phyloP scores from a whole-genome alignment of 495 filamentous ascomycete genomes.

The Viridothelium virens region DNA sequence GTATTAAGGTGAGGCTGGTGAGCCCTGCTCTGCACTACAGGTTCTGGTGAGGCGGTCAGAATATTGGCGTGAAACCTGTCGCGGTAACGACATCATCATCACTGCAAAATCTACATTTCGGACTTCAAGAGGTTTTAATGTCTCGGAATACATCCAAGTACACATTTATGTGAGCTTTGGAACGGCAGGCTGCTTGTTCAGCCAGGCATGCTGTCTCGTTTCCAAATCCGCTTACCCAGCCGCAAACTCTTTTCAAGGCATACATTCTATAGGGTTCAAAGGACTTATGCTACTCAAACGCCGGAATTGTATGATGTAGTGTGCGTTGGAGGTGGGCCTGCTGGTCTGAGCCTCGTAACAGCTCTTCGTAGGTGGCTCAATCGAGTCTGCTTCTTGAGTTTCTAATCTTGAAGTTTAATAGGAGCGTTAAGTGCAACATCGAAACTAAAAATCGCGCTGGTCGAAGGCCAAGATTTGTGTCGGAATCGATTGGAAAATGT shows the following conservation, averaged over 20 bases:
- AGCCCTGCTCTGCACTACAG: too few species aligned
- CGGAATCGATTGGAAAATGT: slow-evolving; percentile 57
- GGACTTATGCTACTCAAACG: slow-evolving; percentile 1
- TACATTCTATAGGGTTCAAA: neutral
- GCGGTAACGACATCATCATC: neutral
- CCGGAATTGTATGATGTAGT: slow-evolving; percentile 85
- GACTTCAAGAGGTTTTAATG: neutral
- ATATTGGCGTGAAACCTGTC: too few species aligned
- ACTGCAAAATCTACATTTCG: neutral
- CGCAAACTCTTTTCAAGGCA: neutral
- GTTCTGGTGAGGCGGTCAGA: too few species aligned
- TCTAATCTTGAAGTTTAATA: slow-evolving; percentile 20
- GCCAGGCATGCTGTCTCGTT: neutral
- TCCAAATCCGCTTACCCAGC: neutral
- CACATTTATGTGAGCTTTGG: neutral
- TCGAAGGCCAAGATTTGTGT: slow-evolving; percentile 78
- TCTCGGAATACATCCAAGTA: neutral
- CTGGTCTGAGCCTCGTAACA: slow-evolving; percentile 78
- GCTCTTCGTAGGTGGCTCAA: slow-evolving; percentile 61
- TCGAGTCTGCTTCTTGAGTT: neutral
- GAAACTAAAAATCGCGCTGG: slow-evolving; percentile 72
- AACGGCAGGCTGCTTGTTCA: neutral
- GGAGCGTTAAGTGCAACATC: slow-evolving; percentile 65
- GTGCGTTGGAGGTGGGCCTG: slow-evolving; percentile 93
- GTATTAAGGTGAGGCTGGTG: too few species aligned